Evolutionary conservation across 2,329 filamentous ascomycete species (phyloP), one percentile per base, ranked within the genome.

Genomic region (Ophiocordyceps sinensis): DNA sequence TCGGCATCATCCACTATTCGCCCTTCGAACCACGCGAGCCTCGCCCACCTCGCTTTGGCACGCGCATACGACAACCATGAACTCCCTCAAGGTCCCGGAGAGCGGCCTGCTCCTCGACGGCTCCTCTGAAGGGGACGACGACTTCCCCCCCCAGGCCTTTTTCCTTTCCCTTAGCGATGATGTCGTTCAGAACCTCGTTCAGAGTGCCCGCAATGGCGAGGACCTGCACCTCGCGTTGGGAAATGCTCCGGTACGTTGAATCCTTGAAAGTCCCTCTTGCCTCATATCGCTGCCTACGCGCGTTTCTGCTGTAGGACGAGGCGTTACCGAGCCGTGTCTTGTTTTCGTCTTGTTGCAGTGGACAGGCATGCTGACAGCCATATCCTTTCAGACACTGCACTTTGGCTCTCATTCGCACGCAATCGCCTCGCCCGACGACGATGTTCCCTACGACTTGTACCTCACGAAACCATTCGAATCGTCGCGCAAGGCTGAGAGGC

Each of bases 151-250:
- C 28, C 73, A 77, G 51, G 72, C 71, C 28, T 74, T 80, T 53
- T 67, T 72, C 47, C 60, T 81, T 42, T 68, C 64, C n/a, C 59
- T 81, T 46, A 68, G 63, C 49, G 69, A 77, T 53, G 64, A 63
- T 53, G 64, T 76, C 40, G 71, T 81, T 50, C 72, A 77, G 54
- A 67, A 74, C 46, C 73, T 81, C 69, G 77, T 81, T 49, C 66
- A 66, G 55, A 74, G 70, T 51, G 67, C 73, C 32, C 70, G 71
- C 51, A 66, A 68, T 61, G 74, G 73, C 39, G 66, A 73, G 42
- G 62, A 68, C 37, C 66, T 80, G 41, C 65, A 74, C 51, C 61
- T 81, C 50, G 67, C 71, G 5, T 57, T 81, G 45, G 77, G 77
- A 34, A 65, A 62, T 51, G 66, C 60, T 50, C 76, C 76, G 31